Evolutionary conservation across 371 early-diverging fungal species (phyloP).

Genomic region (Batkoa obscura): DNA sequence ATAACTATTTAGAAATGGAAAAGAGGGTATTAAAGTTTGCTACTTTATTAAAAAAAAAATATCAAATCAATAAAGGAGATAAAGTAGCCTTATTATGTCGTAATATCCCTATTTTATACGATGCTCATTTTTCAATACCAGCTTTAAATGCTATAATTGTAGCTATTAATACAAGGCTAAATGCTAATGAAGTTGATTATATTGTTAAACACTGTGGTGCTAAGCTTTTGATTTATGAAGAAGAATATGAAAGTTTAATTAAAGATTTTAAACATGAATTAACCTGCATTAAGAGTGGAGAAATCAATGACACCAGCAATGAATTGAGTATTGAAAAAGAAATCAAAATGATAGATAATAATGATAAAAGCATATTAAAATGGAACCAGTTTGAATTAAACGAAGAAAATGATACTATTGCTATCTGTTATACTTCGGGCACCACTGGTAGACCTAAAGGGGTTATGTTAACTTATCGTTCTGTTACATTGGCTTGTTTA

Average conservation of each 20-base stretch:
- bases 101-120: constrained; percentile 35
- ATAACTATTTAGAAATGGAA: not conserved
- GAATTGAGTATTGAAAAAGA: no score
- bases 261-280: constrained; percentile 7
- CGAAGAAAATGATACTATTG: constrained; percentile 60
- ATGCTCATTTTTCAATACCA: constrained; percentile 40
- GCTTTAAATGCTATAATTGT: constrained; percentile 33
- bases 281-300: constrained; percentile 12
- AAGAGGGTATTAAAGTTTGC: not conserved
- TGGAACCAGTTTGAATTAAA: no score
- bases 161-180: constrained; percentile 40
- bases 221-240: constrained; percentile 28
- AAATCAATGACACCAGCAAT: no score
- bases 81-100: constrained; percentile 33
- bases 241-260: constrained; percentile 18
- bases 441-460: constrained; percentile 53
- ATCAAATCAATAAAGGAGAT: constrained; percentile 9
- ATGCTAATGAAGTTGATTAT: constrained; percentile 34
- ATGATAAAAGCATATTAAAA: no score
- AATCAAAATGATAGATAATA: no score
- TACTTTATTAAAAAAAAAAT: not conserved
- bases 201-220: constrained; percentile 32
- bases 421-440: constrained; percentile 96
- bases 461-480: constrained; percentile 53
- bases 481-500: constrained; percentile 30